Evolutionary conservation across 805 yeast genomes (phyloP).

Genomic region (Candida ipomoeae): DNA sequence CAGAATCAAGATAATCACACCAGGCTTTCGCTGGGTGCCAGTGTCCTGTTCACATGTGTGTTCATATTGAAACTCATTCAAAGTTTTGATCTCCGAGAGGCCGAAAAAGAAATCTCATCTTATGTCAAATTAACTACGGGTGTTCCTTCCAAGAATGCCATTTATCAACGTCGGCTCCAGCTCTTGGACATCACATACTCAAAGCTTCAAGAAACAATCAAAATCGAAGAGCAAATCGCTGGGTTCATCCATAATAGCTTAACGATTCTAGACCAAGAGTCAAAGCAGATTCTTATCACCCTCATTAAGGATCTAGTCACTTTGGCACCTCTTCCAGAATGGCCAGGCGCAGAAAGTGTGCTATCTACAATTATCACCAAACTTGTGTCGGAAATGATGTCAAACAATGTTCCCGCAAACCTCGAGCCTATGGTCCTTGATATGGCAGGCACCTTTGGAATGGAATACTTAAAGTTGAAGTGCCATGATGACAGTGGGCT

Average conservation of each 20-base stretch:
- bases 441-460: constrained; percentile 7
- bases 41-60: constrained; percentile 47
- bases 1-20: not conserved
- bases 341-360: constrained; percentile 50
- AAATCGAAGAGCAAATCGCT: constrained; percentile 4
- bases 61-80: constrained; percentile 43
- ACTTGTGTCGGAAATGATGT: constrained; percentile 1
- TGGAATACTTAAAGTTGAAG: constrained; percentile 4
- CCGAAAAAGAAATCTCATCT: constrained; percentile 2
- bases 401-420: not conserved
- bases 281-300: constrained; percentile 6
- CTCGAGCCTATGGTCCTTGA: constrained; percentile 13
- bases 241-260: constrained; percentile 9
- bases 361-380: constrained; percentile 1
- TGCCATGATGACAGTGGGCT: not conserved
- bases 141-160: constrained; percentile 4
- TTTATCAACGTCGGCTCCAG: constrained; percentile 7
- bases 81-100: constrained; percentile 22
- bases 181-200: not conserved
- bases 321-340: constrained; percentile 53
- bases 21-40: constrained; percentile 13
- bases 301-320: constrained; percentile 53
- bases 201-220: constrained; percentile 1
- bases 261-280: constrained; percentile 3
- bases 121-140: constrained; percentile 6